These are phyloP conservation scores for Thermothielavioides terrestris DNA, from an alignment of 495 filamentous ascomycete genomes.

Conservation along the genomic window DNA sequence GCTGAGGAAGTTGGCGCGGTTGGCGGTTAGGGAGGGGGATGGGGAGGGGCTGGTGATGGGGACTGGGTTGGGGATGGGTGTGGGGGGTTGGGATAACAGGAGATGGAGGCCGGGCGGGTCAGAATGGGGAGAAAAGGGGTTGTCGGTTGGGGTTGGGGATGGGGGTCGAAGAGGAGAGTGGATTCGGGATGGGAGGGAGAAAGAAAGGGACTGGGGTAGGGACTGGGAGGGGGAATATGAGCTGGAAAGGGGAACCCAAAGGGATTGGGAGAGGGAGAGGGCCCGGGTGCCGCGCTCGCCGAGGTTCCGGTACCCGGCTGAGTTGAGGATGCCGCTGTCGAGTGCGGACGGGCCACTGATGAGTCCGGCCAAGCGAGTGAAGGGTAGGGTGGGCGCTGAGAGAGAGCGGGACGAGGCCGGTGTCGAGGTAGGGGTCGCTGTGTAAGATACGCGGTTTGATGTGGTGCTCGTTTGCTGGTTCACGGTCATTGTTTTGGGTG, in stretches of 20 bases:
- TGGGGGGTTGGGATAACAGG: too few species aligned
- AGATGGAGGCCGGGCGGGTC: too few species aligned
- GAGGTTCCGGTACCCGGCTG: conserved; percentile 4
- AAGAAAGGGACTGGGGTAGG: background rate
- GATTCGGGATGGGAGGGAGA: background rate
- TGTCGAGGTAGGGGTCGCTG: conserved; percentile 3
- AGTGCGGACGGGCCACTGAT: background rate
- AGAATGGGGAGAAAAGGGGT: too few species aligned
- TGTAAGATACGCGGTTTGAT: background rate
- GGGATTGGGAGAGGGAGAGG: background rate
- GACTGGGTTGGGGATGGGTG: background rate
- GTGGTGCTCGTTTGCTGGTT: background rate
- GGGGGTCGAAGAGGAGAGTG: too few species aligned
- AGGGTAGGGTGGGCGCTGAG: conserved; percentile 11
- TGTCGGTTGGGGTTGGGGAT: too few species aligned
- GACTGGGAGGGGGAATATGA: background rate
- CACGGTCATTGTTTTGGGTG: background rate
- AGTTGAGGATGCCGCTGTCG: conserved; percentile 4
- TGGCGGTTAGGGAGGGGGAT: background rate
- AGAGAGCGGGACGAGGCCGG: background rate
- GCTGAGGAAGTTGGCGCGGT: conserved; percentile 18
- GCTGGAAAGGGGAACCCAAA: background rate
- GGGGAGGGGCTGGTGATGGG: background rate
- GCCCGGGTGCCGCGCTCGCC: conserved; percentile 1
- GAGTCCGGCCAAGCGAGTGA: conserved; percentile 1